Conservation (phyloP, 2,329 filamentous ascomycete genomes). For the Fusarium tuaranense region DNA sequence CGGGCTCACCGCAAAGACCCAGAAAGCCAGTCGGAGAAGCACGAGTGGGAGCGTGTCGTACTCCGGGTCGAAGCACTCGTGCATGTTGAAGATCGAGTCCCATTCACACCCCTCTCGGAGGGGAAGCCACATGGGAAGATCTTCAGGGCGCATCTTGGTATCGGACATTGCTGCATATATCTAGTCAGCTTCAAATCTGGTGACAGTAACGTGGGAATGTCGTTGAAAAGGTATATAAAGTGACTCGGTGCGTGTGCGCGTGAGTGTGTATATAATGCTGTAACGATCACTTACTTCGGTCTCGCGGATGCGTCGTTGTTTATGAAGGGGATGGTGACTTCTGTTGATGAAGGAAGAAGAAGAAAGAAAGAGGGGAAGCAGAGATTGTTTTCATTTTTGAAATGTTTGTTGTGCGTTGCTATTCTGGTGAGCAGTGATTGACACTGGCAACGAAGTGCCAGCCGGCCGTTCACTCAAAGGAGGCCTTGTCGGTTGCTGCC, state of each 20-base stretch:
- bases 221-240: neutral
- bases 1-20: neutral
- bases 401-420: conserved; percentile 14
- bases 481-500: neutral
- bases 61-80: conserved; percentile 18
- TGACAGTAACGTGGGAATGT: neutral
- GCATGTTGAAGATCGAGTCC: conserved; percentile 14
- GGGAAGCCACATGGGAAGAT: conserved; percentile 16
- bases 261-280: neutral
- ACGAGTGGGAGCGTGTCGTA: conserved; percentile 21
- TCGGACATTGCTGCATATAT: neutral
- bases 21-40: conserved; percentile 3
- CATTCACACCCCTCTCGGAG: conserved; percentile 17
- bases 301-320: neutral
- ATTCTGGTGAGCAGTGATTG: neutral
- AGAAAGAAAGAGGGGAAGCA: neutral
- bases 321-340: neutral
- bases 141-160: conserved; percentile 3
- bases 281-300: neutral
- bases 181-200: neutral
- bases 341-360: neutral
- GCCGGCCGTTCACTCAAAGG: neutral
- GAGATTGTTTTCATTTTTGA: neutral
- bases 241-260: neutral
- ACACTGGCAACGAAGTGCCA: neutral